These are phyloP conservation scores for Aegle marmelos DNA, from an alignment of 345 rosid species.

Conservation along the genomic window DNA sequence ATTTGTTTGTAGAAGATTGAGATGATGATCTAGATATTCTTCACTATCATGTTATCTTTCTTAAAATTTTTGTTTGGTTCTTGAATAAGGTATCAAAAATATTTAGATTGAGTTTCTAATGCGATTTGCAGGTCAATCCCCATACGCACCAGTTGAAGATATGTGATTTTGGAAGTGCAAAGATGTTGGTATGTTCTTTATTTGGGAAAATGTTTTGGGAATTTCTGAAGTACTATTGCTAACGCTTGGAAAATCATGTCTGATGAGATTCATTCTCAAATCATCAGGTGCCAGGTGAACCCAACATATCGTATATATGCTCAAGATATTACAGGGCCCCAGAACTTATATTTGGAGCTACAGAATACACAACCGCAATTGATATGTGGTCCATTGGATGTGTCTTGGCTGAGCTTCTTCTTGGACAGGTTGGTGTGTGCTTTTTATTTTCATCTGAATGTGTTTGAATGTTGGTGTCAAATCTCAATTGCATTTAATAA, in stretches of 20 bases:
- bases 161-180: conserved; percentile 98
- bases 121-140: conserved; percentile 73
- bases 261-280: conserved; percentile 13
- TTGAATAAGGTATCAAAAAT: not conserved
- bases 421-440: conserved; percentile 60
- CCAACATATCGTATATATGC: conserved; percentile 96
- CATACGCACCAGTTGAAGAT: conserved; percentile 84
- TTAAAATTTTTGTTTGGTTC: not conserved
- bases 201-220: not conserved
- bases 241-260: not conserved
- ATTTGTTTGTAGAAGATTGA: not conserved
- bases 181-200: conserved; percentile 77
- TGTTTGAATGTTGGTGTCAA: not conserved
- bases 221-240: conserved; percentile 3
- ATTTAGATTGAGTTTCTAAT: conserved; percentile 15
- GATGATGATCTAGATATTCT: not conserved
- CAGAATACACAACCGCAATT: conserved; percentile 92
- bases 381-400: conserved; percentile 99
- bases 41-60: not conserved
- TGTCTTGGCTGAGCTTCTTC: conserved; percentile 93
- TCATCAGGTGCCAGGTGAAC: conserved; percentile 90
- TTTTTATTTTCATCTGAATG: not conserved
- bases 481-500: not conserved
- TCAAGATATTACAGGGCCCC: conserved; percentile 98
- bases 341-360: conserved; percentile 96